Evolutionary conservation across 2,329 filamentous ascomycete species (phyloP).

Genomic region (Calonectria fujianensis): DNA sequence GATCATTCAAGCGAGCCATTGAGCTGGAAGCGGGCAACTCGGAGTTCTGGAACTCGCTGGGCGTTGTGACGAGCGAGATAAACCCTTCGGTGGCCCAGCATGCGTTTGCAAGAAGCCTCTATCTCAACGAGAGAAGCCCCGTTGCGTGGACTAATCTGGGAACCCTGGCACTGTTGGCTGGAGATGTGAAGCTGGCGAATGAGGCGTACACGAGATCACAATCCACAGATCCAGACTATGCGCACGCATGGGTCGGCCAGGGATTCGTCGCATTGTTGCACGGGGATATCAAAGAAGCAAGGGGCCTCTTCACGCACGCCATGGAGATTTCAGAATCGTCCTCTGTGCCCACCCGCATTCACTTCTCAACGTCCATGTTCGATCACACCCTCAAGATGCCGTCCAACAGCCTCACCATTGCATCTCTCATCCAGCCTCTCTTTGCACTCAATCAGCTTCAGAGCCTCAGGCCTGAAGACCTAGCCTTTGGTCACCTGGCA

Average conservation of each 20-base stretch:
- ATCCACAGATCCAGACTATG: slow-evolving; percentile 94
- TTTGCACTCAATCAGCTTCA: slow-evolving; percentile 91
- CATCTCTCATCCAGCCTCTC: slow-evolving; percentile 86
- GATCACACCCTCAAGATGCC: slow-evolving; percentile 82
- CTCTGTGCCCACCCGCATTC: slow-evolving; percentile 82
- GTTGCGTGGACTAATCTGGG: slow-evolving; percentile 94
- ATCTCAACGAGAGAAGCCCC: slow-evolving; percentile 91
- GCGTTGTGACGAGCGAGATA: slow-evolving; percentile 90
- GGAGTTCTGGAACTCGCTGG: slow-evolving; percentile 98
- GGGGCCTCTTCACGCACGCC: slow-evolving; percentile 92
- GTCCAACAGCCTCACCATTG: slow-evolving; percentile 67
- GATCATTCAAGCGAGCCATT: slow-evolving; percentile 96
- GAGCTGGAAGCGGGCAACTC: slow-evolving; percentile 95
- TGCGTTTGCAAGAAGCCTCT: slow-evolving; percentile 92
- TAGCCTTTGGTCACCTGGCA: slow-evolving; percentile 85
- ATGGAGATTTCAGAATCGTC: slow-evolving; percentile 93
- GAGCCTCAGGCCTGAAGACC: slow-evolving; percentile 80
- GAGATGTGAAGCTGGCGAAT: slow-evolving; percentile 90
- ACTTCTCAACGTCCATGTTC: slow-evolving; percentile 88
- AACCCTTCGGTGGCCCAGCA: slow-evolving; percentile 94
- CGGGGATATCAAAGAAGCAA: slow-evolving; percentile 85
- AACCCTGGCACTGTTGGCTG: slow-evolving; percentile 87
- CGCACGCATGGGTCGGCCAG: slow-evolving; percentile 95
- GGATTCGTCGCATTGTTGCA: slow-evolving; percentile 87
- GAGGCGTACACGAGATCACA: slow-evolving; percentile 93